Evolutionary conservation across 2,329 filamentous ascomycete genomes (phyloP), one percentile per base, ranked within the genome.

Genomic region (Apiospora koreana): DNA sequence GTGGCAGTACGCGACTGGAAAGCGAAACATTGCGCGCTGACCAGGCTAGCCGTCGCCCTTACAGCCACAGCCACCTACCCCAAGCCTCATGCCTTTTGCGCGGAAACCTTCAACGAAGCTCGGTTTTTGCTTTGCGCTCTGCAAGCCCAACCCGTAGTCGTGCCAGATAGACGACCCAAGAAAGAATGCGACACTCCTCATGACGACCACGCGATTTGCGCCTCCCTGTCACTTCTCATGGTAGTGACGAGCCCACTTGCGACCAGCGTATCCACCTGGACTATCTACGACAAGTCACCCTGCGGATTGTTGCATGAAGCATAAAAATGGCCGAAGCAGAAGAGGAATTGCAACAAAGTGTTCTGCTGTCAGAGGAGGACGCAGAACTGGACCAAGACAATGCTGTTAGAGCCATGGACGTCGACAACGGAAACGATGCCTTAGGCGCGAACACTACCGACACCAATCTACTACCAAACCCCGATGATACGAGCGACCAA

Each of bases 341-440:
- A 77, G 87, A 89, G 71, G 86, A 89, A 77, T 81, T 88, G 70
- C 87, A 88, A 75, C 86, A 87, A 75, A 88, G 86, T 77, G 85
- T 84, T 58, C 80, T 86, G 73, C 81, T 85, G 69, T 87, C 86
- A 7, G 86, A 87, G 70, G 85, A 84, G 35, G 80, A 82, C 64
- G 79, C 78, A 66, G 81, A 80, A 38, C 76, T 77, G 69, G 83
- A 82, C 66, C 83, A 84, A 45, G 84, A 83, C 35, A 71, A 74
- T 46, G 70, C 72, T 10, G 75, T 76, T 38, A 76, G 77, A 45
- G 75, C 78, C 35, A 74, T 79, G 68, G 75, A 76, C 58, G 74
- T 77, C 71, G 77, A 75, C 62, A 73, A 71, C 38, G 70, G 66
- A 54, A 69, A 71, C 23, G 64, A 74, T 31, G 68, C 71, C 54